A percentile compares a stretch with the other conserved stretches of the same genome.
phyloP scores from a whole-genome alignment of 192 early-diverging fungal genomes.

The Dispira simplex region DNA sequence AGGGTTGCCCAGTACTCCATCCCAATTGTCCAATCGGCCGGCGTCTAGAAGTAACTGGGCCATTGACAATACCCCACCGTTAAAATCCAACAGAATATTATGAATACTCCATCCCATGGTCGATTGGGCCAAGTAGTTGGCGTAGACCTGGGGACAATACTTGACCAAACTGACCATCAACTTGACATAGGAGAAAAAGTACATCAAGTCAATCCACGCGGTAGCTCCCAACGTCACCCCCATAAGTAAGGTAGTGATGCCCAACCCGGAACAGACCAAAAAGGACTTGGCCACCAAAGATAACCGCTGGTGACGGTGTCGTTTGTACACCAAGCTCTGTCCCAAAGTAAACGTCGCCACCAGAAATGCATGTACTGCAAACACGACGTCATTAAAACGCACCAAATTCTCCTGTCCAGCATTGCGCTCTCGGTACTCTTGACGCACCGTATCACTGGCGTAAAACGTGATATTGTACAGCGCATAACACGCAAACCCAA shows the following conservation, averaged over 20 bases:
- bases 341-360: slow-evolving; percentile 39
- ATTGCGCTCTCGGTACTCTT: slow-evolving; percentile 56
- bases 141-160: slow-evolving; percentile 53
- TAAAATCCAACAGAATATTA: slow-evolving; percentile 77
- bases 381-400: slow-evolving; percentile 71
- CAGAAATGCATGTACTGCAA: slow-evolving; percentile 68
- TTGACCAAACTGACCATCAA: slow-evolving; percentile 66
- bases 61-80: slow-evolving; percentile 64
- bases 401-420: slow-evolving; percentile 55
- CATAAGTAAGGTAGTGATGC: slow-evolving; percentile 11
- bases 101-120: slow-evolving; percentile 86
- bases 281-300: slow-evolving; percentile 24
- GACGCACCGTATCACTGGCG: slow-evolving; percentile 38
- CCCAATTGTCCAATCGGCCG: slow-evolving; percentile 36
- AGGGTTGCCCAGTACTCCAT: slow-evolving; percentile 38
- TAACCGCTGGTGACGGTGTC: slow-evolving; percentile 26
- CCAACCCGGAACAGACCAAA: slow-evolving; percentile 19
- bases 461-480: slow-evolving; percentile 67
- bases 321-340: slow-evolving; percentile 54
- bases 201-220: slow-evolving; percentile 44
- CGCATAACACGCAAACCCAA: slow-evolving; percentile 76
- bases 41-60: slow-evolving; percentile 67
- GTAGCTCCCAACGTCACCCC: slow-evolving; percentile 9
- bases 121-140: slow-evolving; percentile 57
- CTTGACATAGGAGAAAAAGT: slow-evolving; percentile 64